Evolutionary conservation across 164 flowering plant species (phyloP), one percentile per base, ranked within the genome.

Genomic region (Piper longum): DNA sequence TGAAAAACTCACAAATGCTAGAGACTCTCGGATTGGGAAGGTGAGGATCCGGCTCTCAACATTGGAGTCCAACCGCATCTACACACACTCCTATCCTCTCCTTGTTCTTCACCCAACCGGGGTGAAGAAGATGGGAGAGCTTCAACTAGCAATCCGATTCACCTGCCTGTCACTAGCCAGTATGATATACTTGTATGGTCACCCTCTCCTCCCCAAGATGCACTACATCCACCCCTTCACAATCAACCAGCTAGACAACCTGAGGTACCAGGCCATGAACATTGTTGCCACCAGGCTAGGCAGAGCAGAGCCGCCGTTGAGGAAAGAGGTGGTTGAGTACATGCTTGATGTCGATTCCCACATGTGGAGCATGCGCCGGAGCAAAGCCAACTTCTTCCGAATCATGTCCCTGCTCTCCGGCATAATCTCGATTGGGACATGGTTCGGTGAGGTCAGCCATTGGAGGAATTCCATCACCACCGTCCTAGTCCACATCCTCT

Each of bases 291-390:
- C 54, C 17, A 72, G 85, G 75, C 82, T 81, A 8, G 78, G 74
- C 54, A 51, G 85, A 56, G 81, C 82, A 14, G 85, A 26, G 36
- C 36, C 36, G 2, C 36, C 36, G 36, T 2, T 26, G 36, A 26
- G 36, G 36, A 26, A 26, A 26, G 36, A 26, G 36, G 36, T 26
- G 36, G 36, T 26, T 26, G 36, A 26, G 36, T 26, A 26, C 36
- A 81, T 81, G 85, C 39, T 81, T 26, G 85, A 81, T 67, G 82
- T 77, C 5, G 82, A 81, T 61, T 79, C 82, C 40, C 82, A 79
- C 66, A 66, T 75, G 75, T 81, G 85, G 85, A 81, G 85, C 58
- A 79, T 81, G 84, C 70, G 84, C 63, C 73, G 79, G 71, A 81
- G 84, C 75, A 81, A 81, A 64, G 84, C 84, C 2, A 81, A 81